Percentiles rank a stretch among this genome's conserved stretches.
Evolutionary conservation across 2,329 filamentous ascomycete species (phyloP).

Genomic region (Curvularia lunata): DNA sequence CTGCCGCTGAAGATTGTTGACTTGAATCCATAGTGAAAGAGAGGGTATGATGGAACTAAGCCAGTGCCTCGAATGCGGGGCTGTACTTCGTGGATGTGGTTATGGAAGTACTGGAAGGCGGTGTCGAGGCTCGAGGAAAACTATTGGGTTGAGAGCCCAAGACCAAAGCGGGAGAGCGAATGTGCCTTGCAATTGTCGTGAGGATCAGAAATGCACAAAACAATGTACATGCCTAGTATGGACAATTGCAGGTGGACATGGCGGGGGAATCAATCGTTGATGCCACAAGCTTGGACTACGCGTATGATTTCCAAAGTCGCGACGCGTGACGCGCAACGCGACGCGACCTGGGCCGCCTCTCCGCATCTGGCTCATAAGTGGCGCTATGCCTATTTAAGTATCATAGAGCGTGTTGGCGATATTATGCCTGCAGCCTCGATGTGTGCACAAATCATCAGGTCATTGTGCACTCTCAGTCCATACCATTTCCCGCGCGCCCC

Average conservation of each 20-base stretch:
- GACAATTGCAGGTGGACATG: constrained; percentile 19
- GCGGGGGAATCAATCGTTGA: constrained; percentile 17
- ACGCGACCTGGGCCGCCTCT: constrained; percentile 7
- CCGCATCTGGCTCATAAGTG: constrained; percentile 20
- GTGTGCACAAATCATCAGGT: neutral
- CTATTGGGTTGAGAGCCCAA: neutral
- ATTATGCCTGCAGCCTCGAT: neutral
- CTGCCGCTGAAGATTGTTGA: neutral
- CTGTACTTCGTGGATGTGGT: neutral
- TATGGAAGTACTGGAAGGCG: neutral
- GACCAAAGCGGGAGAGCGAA: neutral
- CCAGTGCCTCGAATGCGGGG: neutral
- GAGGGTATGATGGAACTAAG: neutral
- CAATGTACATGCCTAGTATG: constrained; percentile 2
- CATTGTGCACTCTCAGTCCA: neutral
- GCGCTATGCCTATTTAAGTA: constrained; percentile 7
- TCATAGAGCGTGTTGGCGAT: neutral
- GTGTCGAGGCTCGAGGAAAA: neutral
- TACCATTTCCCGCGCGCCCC: neutral
- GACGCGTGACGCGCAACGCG: constrained; percentile 18
- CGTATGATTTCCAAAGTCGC: constrained; percentile 14
- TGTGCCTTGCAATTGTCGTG: neutral
- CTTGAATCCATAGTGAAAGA: neutral
- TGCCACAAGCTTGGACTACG: constrained; percentile 14
- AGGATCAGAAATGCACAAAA: neutral